Percentiles rank a stretch among this genome's conserved stretches.
These are phyloP conservation scores for Globisporangium orthogonon DNA, from an alignment of 352 stramenopile genomes.

Conservation along the genomic window DNA sequence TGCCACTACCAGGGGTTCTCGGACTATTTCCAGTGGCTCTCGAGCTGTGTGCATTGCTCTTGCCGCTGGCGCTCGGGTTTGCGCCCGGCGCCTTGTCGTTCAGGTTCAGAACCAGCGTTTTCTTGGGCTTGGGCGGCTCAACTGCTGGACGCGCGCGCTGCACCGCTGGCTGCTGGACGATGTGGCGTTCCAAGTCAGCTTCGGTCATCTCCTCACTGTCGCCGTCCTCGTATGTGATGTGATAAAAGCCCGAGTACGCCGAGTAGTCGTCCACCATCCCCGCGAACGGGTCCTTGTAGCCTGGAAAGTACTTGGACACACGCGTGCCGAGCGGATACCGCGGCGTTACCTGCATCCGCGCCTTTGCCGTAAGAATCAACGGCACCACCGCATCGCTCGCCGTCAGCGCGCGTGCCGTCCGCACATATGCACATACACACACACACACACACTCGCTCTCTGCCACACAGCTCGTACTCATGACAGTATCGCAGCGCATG, in stretches of 20 bases:
- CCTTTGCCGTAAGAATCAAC: slow-evolving; percentile 16
- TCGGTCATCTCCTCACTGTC: slow-evolving; percentile 83
- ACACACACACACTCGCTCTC: too few species aligned
- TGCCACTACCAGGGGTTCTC: neutral
- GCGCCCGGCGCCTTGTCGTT: slow-evolving; percentile 35
- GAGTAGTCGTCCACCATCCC: slow-evolving; percentile 55
- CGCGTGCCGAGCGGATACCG: slow-evolving; percentile 57
- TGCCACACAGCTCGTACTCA: too few species aligned
- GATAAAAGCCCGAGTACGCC: slow-evolving; percentile 50
- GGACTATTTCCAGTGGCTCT: neutral
- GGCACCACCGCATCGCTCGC: too few species aligned
- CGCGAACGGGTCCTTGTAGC: slow-evolving; percentile 47
- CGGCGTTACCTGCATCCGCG: slow-evolving; percentile 36
- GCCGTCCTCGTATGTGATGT: slow-evolving; percentile 72
- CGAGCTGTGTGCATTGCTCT: neutral
- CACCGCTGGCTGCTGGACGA: slow-evolving; percentile 16
- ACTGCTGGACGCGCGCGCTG: neutral
- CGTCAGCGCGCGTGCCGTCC: too few species aligned
- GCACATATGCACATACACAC: too few species aligned
- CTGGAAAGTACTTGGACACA: slow-evolving; percentile 62
- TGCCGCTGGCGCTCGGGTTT: neutral
- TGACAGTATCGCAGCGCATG: too few species aligned
- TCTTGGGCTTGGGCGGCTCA: slow-evolving; percentile 16
- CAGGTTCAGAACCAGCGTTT: slow-evolving; percentile 30
- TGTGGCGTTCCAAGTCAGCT: slow-evolving; percentile 47